These are phyloP conservation scores for Rhizophagus clarus DNA, from an alignment of 192 early-diverging fungal genomes.

Conservation along the genomic window DNA sequence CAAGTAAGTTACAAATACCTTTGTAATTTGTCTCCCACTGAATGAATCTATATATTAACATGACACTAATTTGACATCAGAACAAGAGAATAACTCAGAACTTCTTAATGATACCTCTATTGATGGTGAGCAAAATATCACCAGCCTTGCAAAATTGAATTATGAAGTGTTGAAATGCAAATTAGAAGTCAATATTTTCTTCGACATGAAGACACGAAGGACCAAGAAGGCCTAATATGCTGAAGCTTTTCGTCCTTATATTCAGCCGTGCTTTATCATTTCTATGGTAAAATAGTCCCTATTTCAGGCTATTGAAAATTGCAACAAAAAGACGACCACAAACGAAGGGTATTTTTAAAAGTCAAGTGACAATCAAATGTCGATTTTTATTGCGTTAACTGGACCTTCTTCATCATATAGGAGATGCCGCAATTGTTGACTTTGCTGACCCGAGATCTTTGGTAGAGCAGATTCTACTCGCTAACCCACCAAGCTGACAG, in stretches of 20 bases:
- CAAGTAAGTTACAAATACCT: neutral
- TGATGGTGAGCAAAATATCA: neutral
- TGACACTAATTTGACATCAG: neutral
- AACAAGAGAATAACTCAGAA: conserved; percentile 6
- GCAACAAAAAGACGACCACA: conserved; percentile 16
- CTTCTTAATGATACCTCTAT: neutral
- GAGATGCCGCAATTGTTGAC: conserved; percentile 16
- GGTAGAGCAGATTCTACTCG: neutral
- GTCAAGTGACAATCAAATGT: neutral
- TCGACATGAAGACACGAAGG: neutral
- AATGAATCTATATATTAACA: neutral
- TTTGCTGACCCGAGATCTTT: conserved; percentile 20
- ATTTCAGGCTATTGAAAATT: neutral
- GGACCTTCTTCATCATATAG: conserved; percentile 29
- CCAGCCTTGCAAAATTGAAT: neutral
- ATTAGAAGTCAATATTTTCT: conserved; percentile 14
- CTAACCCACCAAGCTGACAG: conserved; percentile 2
- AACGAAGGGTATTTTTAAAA: conserved; percentile 25
- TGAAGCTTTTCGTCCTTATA: conserved; percentile 21
- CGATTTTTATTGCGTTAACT: neutral
- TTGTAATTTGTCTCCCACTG: neutral
- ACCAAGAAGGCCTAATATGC: neutral
- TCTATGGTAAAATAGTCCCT: neutral
- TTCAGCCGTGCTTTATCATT: conserved; percentile 9
- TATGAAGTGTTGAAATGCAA: conserved; percentile 16